Base-by-base conservation (phyloP, 495 filamentous ascomycete genomes). In the Hyaloscypha hepaticicola region DNA sequence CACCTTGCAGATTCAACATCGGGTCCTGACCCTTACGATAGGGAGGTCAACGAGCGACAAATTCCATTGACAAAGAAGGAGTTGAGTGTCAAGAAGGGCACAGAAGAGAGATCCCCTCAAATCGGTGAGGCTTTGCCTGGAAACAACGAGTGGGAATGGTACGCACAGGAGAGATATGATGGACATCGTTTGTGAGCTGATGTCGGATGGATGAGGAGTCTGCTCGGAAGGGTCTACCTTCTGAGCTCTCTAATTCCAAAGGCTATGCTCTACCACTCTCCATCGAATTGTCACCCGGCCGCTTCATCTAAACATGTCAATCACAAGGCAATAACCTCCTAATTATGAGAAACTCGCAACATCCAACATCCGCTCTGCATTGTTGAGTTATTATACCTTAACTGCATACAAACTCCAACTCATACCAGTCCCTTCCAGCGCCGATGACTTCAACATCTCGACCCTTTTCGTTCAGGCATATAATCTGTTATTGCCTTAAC, bases 1-100 rank as follows among this genome's bases (percentile, higher is more conserved):
- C 29, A 51, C 8, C 0, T 24, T 4, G 4, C 21, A 7, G 38
- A 57, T 19, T 58, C 57, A 1, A 28, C 52, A 7, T 38, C 41
- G 27, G 26, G n/a, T 3, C 21, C 26, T 24, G 27, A 50, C 48
- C 21, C 25, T 0, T 65, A 53, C 21, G 68, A 70, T 26, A 48
- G 34, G 3, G 68, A 70, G 53, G 24, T 31, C 19, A 11, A 67
- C 2, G 68, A 67, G 52, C 55, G 64, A 14, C 68, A 70, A 26
- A 34, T 0, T 11, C 55, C 64, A 3, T 5, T 50, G 3, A 64
- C 61, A 4, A 5, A 25, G n/a, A 21, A 21, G 22, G 60, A 34
- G 21, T 14, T 38, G 27, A 53, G 21, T 6, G 21, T 26, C 4
- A 57, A 33, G 22, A 33, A n/a, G 22, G 53, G 53, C 21, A 51